phyloP scores from a whole-genome alignment of 352 stramenopile species.

The Lagenidium sp. region DNA sequence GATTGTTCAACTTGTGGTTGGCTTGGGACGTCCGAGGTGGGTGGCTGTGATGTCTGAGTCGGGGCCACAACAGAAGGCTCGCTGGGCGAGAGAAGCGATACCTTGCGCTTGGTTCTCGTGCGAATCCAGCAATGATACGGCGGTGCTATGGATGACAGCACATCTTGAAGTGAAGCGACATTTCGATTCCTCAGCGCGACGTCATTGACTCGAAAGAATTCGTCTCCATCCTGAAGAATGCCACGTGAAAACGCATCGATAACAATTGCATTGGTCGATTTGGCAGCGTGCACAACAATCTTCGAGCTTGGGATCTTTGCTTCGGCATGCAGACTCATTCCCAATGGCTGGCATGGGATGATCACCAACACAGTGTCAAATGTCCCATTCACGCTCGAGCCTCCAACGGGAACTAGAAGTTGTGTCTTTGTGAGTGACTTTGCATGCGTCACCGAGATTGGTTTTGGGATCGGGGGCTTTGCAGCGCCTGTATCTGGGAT shows the following conservation, averaged over 20 bases:
- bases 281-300: conserved; percentile 9
- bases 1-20: too few species aligned
- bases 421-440: too few species aligned
- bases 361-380: conserved; percentile 62
- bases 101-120: not conserved
- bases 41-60: not conserved
- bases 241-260: conserved; percentile 32
- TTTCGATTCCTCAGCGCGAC: conserved; percentile 21
- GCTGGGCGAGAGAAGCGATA: not conserved
- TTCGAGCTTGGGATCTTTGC: conserved; percentile 3
- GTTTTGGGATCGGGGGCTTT: too few species aligned
- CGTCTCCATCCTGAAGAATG: conserved; percentile 49
- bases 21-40: not conserved
- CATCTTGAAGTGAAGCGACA: conserved; percentile 17
- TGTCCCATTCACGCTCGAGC: too few species aligned
- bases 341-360: conserved; percentile 39
- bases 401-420: too few species aligned
- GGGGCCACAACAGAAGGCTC: not conserved
- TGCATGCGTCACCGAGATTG: too few species aligned
- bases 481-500: too few species aligned
- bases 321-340: conserved; percentile 30
- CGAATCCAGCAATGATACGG: conserved; percentile 48
- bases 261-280: conserved; percentile 27
- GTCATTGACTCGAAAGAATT: conserved; percentile 59
- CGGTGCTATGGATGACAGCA: conserved; percentile 24